Evolutionary conservation across 805 yeast genomes (phyloP), one percentile per base, ranked within the genome.

Genomic region (Torulaspora maleeae): DNA sequence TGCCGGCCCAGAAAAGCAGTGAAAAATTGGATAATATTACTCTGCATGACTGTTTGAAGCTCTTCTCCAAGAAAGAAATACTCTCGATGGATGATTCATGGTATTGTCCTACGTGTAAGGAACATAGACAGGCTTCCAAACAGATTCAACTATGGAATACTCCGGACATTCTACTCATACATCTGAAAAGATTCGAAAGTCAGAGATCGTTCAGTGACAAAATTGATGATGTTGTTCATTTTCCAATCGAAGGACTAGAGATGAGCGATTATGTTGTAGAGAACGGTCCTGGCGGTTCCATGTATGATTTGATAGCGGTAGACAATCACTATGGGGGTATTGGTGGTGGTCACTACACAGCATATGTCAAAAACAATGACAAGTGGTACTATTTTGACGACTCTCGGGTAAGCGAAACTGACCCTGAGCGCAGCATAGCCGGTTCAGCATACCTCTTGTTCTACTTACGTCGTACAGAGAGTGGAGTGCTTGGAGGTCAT

Each of bases 261-360:
- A 73, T 91, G 74, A 61, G 77, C 1, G 69, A 73, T n/a, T 77
- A 80, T 54, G 73, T 86, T 4, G 72, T 69, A 3, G 61, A 63
- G 57, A 36, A 60, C 25, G 61, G 52, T 33, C 54, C 55, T 16
- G 51, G 48, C 39, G 59, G 56, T 4, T 54, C 65, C n/a, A 60
- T 86, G 1, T 91, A 91, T 64, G 98, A 93, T 61, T 70, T 93
- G 50, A 74, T 86, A 56, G 98, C 93, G 0, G 96, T 93, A 17
- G 98, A 90, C 62, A 93, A 91, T 62, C 99, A 93, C 61, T 89
- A 75, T 62, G 99, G 98, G 41, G 96, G 97, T 0, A 71, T 91
- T 15, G 97, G 98, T 0, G 98, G 98, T 4, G 98, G 99, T 1
- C 98, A 93, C 69, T 91, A 93, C 65, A 93, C 99, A 1, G 86